Percentiles rank a stretch among this genome's conserved stretches.
phyloP scores from a whole-genome alignment of 2,329 filamentous ascomycete species.

The Cyphellophora attinorum region DNA sequence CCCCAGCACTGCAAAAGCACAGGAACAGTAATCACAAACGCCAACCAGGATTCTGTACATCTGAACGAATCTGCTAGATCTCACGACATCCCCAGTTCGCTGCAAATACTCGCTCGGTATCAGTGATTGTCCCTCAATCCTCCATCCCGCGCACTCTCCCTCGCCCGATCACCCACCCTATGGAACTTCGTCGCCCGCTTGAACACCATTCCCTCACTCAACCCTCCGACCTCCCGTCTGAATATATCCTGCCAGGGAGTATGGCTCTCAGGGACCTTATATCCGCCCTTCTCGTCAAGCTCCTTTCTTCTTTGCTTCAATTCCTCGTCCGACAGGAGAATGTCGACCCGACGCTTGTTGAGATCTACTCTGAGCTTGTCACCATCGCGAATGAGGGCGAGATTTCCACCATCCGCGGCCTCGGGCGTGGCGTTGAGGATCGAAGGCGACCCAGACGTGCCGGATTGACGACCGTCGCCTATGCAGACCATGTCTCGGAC shows the following conservation, averaged over 20 bases:
- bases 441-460: conserved; percentile 45
- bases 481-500: conserved; percentile 41
- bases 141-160: conserved; percentile 36
- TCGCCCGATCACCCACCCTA: too few relatives aligned
- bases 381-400: conserved; percentile 41
- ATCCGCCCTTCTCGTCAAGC: conserved; percentile 29
- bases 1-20: too few relatives aligned
- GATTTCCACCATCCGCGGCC: conserved; percentile 44
- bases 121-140: conserved; percentile 37
- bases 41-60: too few relatives aligned
- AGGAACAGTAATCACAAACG: too few relatives aligned
- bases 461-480: conserved; percentile 46
- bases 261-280: conserved; percentile 30
- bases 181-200: conserved; percentile 37
- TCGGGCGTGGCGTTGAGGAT: conserved; percentile 49
- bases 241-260: conserved; percentile 45
- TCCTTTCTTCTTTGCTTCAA: conserved; percentile 29
- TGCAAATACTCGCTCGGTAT: too few relatives aligned
- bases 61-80: too few relatives aligned
- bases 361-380: conserved; percentile 43
- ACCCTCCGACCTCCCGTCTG: conserved; percentile 34
- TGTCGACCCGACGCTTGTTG: conserved; percentile 38
- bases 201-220: conserved; percentile 40
- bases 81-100: too few relatives aligned
- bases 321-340: conserved; percentile 35